phyloP scores from a whole-genome alignment of 306 rosid species.

The Gastrolobium bilobum region DNA sequence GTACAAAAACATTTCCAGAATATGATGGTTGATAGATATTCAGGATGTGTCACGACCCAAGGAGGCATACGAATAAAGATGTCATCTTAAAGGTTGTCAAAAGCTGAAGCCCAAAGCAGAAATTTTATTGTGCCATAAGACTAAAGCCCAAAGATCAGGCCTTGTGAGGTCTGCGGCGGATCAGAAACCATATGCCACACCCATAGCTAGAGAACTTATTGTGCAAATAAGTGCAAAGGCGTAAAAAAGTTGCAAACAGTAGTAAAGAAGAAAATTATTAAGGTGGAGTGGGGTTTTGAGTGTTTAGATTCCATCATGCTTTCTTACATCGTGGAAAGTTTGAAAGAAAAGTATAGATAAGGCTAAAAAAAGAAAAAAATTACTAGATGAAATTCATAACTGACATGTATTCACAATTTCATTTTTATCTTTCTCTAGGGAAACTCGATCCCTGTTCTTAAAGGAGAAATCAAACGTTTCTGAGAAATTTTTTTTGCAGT shows the following conservation, averaged over 20 bases:
- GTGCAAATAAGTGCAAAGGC: no score
- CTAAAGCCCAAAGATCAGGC: constrained; percentile 35
- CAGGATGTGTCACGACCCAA: constrained; percentile 35
- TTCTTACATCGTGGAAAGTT: no score
- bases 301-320: no score
- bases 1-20: constrained; percentile 12
- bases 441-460: background rate
- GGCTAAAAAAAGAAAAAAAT: background rate
- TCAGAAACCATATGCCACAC: background rate
- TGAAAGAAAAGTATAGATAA: no score
- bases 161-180: background rate
- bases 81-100: constrained; percentile 34
- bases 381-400: background rate
- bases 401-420: background rate
- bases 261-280: no score
- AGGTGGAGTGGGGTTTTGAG: no score
- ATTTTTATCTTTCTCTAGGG: background rate
- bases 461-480: background rate
- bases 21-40: constrained; percentile 3
- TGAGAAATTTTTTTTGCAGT: background rate
- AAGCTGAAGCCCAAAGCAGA: constrained; percentile 37
- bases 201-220: no score
- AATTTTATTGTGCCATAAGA: background rate
- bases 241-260: no score
- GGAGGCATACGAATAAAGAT: background rate